Evolutionary conservation across 306 rosid genomes (phyloP), one percentile per base, ranked within the genome.

Genomic region (Malus fusca): DNA sequence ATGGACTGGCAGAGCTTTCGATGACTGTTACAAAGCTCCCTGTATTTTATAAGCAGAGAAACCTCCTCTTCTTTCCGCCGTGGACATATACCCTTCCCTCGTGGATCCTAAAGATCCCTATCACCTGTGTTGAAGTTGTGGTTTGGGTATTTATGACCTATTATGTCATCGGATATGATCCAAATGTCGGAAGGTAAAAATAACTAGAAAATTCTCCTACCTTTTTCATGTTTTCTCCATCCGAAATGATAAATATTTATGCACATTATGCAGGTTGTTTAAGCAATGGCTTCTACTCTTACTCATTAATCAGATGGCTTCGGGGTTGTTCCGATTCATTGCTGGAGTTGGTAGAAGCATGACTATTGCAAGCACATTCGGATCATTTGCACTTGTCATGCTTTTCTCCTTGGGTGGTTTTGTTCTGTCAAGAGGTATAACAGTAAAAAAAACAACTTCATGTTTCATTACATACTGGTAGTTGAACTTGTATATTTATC

Each of bases 161-260:
- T 74, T 88, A 86, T 69, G 87, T 78, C 90, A 86, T 88, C 81
- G 92, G 92, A 78, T 88, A 78, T 84, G 92, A 86, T 82, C 90
- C 92, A 56, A 53, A 82, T 73, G 80, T 79, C 69, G 87, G 69
- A 80, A 86, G 92, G 80, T 77, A 58, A 77, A 26, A 40, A 0
- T 51, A 17, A 37, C 10, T 35, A n/a, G 55, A 40, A 23, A 42
- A 22, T 6, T 25, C 21, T 5, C 10, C 44, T 10, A 73, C 67
- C 9, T 59, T 67, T 55, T 69, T 14, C 21, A 21, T 37, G 42
- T 67, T 67, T 31, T 25, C 11, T 56, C 33, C 33, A 55, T 59
- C 23, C 11, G 15, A 10, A 68, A 17, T 43, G 44, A 60, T 37
- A n/a, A 22, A 40, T 15, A 14, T 21, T 40, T n/a, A 56, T 72